Conservation (phyloP, 1,284 basidiomycete species). For the Irpex sp. region DNA sequence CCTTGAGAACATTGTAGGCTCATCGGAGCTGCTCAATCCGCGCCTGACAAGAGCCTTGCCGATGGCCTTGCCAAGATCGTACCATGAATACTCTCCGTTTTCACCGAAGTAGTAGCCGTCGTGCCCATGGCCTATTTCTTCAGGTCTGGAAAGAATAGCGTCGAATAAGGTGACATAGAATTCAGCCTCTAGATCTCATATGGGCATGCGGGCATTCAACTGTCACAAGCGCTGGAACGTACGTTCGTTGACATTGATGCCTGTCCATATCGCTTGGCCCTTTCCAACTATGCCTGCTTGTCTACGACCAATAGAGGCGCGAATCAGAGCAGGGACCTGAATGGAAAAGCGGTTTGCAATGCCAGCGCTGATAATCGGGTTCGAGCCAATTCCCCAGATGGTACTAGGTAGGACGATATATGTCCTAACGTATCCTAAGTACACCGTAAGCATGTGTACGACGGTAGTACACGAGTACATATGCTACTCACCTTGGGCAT, state of each 20-base stretch:
- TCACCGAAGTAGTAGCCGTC: conserved; percentile 44
- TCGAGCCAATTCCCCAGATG: neutral
- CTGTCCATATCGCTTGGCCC: neutral
- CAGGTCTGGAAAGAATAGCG: conserved; percentile 10
- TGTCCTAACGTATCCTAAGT: neutral
- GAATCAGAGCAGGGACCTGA: neutral
- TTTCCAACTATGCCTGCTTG: neutral
- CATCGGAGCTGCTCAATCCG: conserved; percentile 10
- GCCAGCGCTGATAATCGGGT: neutral
- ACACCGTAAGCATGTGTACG: too few relatives aligned
- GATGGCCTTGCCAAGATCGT: conserved; percentile 28
- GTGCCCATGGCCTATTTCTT: conserved; percentile 31
- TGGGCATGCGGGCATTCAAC: neutral
- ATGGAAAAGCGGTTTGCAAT: neutral
- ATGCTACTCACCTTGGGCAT: neutral
- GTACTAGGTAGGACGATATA: neutral
- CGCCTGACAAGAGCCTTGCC: conserved; percentile 26
- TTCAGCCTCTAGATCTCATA: neutral
- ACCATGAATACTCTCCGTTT: conserved; percentile 38
- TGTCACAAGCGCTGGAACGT: neutral
- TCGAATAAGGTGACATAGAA: conserved; percentile 14
- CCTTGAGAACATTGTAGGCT: conserved; percentile 4
- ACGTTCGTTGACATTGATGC: neutral
- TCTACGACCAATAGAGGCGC: neutral
- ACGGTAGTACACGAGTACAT: too few relatives aligned